These are phyloP conservation scores for Lunularia cruciata DNA, from an alignment of 225 moss, liverwort and hornwort genomes.

Conservation along the genomic window DNA sequence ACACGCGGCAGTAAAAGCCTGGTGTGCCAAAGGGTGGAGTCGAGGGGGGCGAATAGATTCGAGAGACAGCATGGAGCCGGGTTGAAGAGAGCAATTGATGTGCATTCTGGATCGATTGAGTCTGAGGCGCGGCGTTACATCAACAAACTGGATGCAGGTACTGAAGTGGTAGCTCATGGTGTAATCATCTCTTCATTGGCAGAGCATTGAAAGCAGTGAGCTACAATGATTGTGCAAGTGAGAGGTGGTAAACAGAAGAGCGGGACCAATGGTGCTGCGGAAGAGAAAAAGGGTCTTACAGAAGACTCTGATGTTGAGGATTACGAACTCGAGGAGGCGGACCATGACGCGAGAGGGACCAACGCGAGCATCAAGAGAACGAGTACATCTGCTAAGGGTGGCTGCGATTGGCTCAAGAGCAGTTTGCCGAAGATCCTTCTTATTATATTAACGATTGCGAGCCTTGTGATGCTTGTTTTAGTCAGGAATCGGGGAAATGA, in stretches of 20 bases:
- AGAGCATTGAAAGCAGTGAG: neutral
- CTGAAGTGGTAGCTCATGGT: neutral
- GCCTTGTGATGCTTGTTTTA: slow-evolving; percentile 55
- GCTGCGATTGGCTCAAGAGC: slow-evolving; percentile 42
- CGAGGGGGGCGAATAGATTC: neutral
- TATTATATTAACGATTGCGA: slow-evolving; percentile 57
- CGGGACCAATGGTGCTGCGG: slow-evolving; percentile 23
- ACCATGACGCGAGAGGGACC: neutral
- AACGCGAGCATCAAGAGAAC: neutral
- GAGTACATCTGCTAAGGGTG: slow-evolving; percentile 11
- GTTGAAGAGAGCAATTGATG: neutral
- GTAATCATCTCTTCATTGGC: neutral
- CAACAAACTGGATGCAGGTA: too few species aligned
- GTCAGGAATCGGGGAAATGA: slow-evolving; percentile 54
- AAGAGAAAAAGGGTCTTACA: slow-evolving; percentile 33
- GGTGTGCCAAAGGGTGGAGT: neutral
- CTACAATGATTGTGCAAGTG: slow-evolving; percentile 48
- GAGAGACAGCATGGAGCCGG: neutral
- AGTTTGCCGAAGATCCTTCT: slow-evolving; percentile 67
- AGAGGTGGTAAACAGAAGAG: slow-evolving; percentile 21
- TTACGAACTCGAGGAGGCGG: slow-evolving; percentile 30
- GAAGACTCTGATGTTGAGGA: slow-evolving; percentile 36
- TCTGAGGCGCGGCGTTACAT: too few species aligned
- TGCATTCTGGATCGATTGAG: neutral
- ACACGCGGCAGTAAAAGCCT: too few species aligned